Evolutionary conservation across 768 basidiomycete species (phyloP), one percentile per base, ranked within the genome.

Genomic region (Auricularia cornea): DNA sequence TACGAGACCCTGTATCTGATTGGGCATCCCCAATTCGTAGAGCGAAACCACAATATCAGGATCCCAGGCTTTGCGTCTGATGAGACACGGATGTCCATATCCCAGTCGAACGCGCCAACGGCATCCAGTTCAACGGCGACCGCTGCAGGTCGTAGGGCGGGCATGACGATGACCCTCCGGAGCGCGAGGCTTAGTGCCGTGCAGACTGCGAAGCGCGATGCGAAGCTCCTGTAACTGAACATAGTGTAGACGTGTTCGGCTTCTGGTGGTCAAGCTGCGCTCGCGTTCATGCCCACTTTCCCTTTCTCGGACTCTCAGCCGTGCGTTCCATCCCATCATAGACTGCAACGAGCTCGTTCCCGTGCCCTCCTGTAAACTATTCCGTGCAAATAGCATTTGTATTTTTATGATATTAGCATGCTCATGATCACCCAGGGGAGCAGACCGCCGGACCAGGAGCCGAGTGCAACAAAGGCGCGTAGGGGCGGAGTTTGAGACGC

Each of bases 11-110:
- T 61, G 48, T 32, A 61, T 62, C 31, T 66, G 38, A 31, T 12
- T 38, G 35, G 35, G 31, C 29, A 31, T 60, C 16, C 61, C 23
- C 59, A 41, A 33, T 38, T 48, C 31, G 18, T 71, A 96, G 95
- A 97, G 77, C 90, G 90, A 26, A 93, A 96, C 66, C 93, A 95
- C 76, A 95, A 96, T 70, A 94, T 98, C 63, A 87, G 92, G 54
- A 92, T 98, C 66, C 96, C 96, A 35, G 95, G 95, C 31, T 96
- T 95, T 72, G 87, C 92, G 1, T 91, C 92, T 2, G 94, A 97
- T 71, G 89, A 94, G 66, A 92, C 93, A 2, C 86, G 92, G 61
- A 83, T 94, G 71, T 90, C 91, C 2, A 76, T 92, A 40, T 88
- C 90, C 18, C 89, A 91, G 66, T 76, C 88, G 6, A 72, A 81